Base-by-base conservation (phyloP, 106 monocot genomes). In the Hemerocallis citrina region DNA sequence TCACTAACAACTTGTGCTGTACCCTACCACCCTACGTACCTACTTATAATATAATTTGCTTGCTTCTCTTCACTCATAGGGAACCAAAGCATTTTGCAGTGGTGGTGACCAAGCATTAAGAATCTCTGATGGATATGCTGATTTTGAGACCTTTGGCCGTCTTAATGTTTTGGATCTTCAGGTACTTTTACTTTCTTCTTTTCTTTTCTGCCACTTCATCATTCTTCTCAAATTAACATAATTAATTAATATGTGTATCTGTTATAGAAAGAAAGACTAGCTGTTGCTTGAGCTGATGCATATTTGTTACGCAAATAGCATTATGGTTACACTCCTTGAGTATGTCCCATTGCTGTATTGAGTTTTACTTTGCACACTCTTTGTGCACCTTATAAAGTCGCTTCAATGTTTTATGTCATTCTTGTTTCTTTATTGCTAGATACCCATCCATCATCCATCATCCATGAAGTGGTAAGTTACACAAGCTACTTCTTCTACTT, bases 81-180 rank as follows among this genome's bases (percentile, higher is more conserved):
- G 93, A 69, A 80, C 74, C 34, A 67, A 74, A 57, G 83, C 85
- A 35, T 94, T 94, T 62, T 86, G 89, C 43, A 89, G 93, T 78
- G 93, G 89, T 48, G 93, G 89, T 78, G 89, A 89, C 39, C 93
- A 94, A 61, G 77, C 85, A 55, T 36, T 82, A 33, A 82, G 89
- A 65, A 75, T 29, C 48, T 77, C 85, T 32, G 93, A 94, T 74
- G 93, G 93, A 70, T 94, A 94, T 69, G 69, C 65, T 40, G 89
- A 89, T 71, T 89, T 75, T 78, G 89, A 85, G 40, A 73, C 59
- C 64, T 83, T 82, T 75, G 85, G 93, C 15, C 82, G 82, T 52
- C 80, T 89, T 38, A 94, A 94, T 74, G 89, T 94, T 43, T 61
- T 89, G 73, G 89, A 89, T 74, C 82, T 94, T 9, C 89, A 89